phyloP scores from a whole-genome alignment of 441 rosid genomes.

The Corymbia citriodora region DNA sequence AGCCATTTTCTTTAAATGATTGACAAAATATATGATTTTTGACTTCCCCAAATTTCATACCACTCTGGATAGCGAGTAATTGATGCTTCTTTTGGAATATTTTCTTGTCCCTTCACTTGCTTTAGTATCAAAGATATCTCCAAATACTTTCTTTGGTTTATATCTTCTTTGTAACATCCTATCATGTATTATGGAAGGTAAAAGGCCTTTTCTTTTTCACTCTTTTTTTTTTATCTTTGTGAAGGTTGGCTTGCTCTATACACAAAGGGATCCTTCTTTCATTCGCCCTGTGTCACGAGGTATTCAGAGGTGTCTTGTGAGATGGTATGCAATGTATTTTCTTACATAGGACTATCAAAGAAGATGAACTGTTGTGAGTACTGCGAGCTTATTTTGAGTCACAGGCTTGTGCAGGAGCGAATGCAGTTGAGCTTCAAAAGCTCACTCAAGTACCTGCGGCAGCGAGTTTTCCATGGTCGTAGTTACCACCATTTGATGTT shows the following conservation, averaged over 20 bases:
- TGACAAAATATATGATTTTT: neutral
- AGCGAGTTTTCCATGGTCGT: constrained; percentile 71
- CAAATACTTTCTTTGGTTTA: neutral
- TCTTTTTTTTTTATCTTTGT: constrained; percentile 1
- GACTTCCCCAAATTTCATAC: neutral
- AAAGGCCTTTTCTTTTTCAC: neutral
- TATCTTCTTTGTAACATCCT: neutral
- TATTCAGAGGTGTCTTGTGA: constrained; percentile 79
- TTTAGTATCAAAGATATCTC: neutral
- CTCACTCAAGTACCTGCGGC: constrained; percentile 60
- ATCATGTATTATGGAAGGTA: neutral
- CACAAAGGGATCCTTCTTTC: constrained; percentile 87
- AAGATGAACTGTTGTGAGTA: neutral
- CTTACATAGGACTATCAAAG: neutral
- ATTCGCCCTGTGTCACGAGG: constrained; percentile 78
- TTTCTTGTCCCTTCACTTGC: neutral
- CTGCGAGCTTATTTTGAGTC: constrained; percentile 5
- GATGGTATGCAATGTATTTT: constrained; percentile 57
- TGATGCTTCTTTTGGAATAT: neutral
- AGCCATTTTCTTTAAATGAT: neutral
- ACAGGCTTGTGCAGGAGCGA: constrained; percentile 79
- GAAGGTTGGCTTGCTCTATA: constrained; percentile 86
- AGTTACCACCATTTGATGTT: constrained; percentile 91
- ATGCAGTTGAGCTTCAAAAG: constrained; percentile 48
- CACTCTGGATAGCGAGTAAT: neutral